Conservation (phyloP, 208 protist species). For the Acanthamoeba sp. region DNA sequence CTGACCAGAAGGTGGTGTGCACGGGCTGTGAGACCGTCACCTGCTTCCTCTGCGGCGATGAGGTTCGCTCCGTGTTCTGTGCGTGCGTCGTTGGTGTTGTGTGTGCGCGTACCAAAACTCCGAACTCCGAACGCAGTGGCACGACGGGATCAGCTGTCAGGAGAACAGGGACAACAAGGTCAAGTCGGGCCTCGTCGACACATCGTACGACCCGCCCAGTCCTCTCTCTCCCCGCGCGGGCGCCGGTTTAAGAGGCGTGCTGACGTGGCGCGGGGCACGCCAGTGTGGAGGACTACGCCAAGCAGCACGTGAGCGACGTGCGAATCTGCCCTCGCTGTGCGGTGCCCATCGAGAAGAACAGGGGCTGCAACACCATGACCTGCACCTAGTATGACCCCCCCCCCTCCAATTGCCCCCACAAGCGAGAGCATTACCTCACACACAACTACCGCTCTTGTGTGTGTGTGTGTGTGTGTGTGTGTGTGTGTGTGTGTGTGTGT, state of each 20-base stretch:
- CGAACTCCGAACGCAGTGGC: slow-evolving; percentile 63
- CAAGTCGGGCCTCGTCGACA: slow-evolving; percentile 20
- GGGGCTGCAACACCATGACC: slow-evolving; percentile 62
- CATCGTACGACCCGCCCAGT: not conserved
- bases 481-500: not conserved
- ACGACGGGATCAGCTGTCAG: slow-evolving; percentile 45
- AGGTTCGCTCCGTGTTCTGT: not conserved
- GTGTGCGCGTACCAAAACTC: too few relatives aligned
- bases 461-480: not conserved
- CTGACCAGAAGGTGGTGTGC: slow-evolving; percentile 1
- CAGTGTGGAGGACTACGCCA: slow-evolving; percentile 58
- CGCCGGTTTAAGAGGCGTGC: not conserved
- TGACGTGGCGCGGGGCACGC: not conserved
- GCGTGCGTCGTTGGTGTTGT: not conserved
- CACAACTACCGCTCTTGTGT: too few relatives aligned
- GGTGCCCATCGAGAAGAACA: slow-evolving; percentile 65
- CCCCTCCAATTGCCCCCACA: too few relatives aligned
- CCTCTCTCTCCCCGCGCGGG: not conserved
- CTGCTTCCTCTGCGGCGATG: slow-evolving; percentile 62
- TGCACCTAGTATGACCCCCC: not conserved
- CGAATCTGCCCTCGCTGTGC: slow-evolving; percentile 31
- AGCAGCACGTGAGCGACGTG: slow-evolving; percentile 43
- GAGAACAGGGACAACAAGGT: not conserved
- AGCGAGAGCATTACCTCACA: too few relatives aligned
- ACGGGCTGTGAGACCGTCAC: not conserved